Conservation (phyloP, 345 rosid species). For the Gynandropsis gynandra region DNA sequence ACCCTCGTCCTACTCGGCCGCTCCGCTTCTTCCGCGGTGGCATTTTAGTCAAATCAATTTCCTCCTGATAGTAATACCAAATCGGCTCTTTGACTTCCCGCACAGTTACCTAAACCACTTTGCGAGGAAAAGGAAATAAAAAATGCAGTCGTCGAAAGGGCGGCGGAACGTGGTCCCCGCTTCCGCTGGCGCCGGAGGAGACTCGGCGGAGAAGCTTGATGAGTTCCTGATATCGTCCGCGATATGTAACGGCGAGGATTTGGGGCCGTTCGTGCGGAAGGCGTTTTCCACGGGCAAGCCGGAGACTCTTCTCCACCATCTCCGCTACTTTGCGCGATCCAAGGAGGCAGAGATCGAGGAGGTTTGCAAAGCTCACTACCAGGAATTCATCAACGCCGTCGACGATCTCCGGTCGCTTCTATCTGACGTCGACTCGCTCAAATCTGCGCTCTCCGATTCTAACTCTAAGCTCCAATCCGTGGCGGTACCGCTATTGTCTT, state of each 20-base stretch:
- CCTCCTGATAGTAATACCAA: background rate
- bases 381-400: conserved; percentile 92
- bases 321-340: conserved; percentile 78
- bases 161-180: conserved; percentile 71
- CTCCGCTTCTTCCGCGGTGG: conserved; percentile 20
- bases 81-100: conserved; percentile 22
- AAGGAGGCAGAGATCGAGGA: conserved; percentile 97
- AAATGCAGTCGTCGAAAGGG: conserved; percentile 56
- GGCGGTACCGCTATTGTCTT: conserved; percentile 65
- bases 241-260: conserved; percentile 87
- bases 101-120: conserved; percentile 8
- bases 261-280: conserved; percentile 84
- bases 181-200: conserved; percentile 40
- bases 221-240: conserved; percentile 80
- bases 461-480: conserved; percentile 80
- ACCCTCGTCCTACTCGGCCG: conserved; percentile 25
- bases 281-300: conserved; percentile 77
- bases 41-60: conserved; percentile 32
- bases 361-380: conserved; percentile 96
- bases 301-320: conserved; percentile 76
- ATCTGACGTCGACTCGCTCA: conserved; percentile 90
- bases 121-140: background rate
- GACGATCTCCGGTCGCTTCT: conserved; percentile 97
- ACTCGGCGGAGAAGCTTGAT: conserved; percentile 77
- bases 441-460: conserved; percentile 81